Base-by-base conservation (phyloP, 805 yeast genomes). In the Candida krabiensis region DNA sequence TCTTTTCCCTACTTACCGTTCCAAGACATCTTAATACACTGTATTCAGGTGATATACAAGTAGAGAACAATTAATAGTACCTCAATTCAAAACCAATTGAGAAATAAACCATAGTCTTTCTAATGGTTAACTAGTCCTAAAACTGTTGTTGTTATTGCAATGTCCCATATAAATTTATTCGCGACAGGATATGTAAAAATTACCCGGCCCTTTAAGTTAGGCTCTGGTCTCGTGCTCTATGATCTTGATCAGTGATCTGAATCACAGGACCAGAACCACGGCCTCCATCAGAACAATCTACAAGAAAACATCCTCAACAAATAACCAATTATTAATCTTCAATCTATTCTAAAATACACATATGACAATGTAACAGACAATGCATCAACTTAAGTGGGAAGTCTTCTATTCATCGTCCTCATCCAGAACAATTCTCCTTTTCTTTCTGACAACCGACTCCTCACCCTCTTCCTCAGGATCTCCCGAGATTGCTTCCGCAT, bases 321-420 rank as follows among this genome's bases (percentile, higher is more conserved):
- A n/a, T n/a, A n/a, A n/a, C n/a, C n/a, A n/a, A n/a, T n/a, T n/a
- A n/a, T n/a, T n/a, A n/a, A n/a, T n/a, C n/a, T n/a, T n/a, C n/a
- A n/a, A n/a, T n/a, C n/a, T n/a, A n/a, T n/a, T n/a, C n/a, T n/a
- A n/a, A n/a, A n/a, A n/a, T n/a, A n/a, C n/a, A n/a, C n/a, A n/a
- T n/a, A n/a, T n/a, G n/a, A n/a, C n/a, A n/a, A n/a, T n/a, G n/a
- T n/a, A n/a, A n/a, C n/a, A n/a, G n/a, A n/a, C n/a, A n/a, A n/a
- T n/a, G n/a, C n/a, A n/a, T n/a, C n/a, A n/a, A n/a, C n/a, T n/a
- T n/a, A n/a, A n/a, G n/a, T n/a, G n/a, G n/a, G n/a, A n/a, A n/a
- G n/a, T n/a, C n/a, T n/a, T n/a, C n/a, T n/a, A 21, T 21, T 75
- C 80, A 8, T 75, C 83, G 11, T 71, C 78, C 31, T 70, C 77